phyloP scores from a whole-genome alignment of 352 stramenopile genomes.

The Blastocystis sp. region DNA sequence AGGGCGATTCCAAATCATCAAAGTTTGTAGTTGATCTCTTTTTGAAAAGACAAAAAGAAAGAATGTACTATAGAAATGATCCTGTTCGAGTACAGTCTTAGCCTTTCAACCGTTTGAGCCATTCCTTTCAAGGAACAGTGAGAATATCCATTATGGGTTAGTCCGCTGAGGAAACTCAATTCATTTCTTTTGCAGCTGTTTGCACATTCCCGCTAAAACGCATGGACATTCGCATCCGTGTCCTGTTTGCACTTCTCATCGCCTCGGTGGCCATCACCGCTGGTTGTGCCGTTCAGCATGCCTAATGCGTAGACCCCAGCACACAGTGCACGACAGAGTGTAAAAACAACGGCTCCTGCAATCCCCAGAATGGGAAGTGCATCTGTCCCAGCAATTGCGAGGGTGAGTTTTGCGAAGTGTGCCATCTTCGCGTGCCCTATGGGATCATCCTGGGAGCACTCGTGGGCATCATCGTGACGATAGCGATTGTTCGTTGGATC shows the following conservation, averaged over 20 bases:
- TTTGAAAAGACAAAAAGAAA: conserved; percentile 43
- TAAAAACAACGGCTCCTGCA: conserved; percentile 3
- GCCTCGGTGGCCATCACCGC: neutral
- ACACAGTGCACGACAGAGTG: neutral
- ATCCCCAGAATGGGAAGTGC: neutral
- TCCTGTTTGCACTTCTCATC: neutral
- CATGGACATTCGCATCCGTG: neutral
- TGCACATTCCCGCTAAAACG: neutral
- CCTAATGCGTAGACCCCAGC: neutral
- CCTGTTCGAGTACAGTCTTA: conserved; percentile 67
- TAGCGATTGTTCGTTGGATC: neutral
- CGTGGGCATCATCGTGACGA: neutral
- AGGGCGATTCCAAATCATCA: conserved; percentile 57
- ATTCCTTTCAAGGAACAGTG: neutral
- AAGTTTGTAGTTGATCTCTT: conserved; percentile 44
- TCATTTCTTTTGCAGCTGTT: neutral
- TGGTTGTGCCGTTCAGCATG: neutral
- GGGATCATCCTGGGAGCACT: neutral
- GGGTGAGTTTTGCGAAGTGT: neutral
- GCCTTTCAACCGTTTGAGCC: neutral
- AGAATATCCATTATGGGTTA: neutral
- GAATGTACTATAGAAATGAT: conserved; percentile 69
- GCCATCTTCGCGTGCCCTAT: neutral
- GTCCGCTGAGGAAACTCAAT: neutral
- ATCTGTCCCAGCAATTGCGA: conserved; percentile 25